Percentiles rank a stretch among this genome's conserved stretches.
Conservation (phyloP, 1,284 basidiomycete species). For the Prillingera fragicola region DNA sequence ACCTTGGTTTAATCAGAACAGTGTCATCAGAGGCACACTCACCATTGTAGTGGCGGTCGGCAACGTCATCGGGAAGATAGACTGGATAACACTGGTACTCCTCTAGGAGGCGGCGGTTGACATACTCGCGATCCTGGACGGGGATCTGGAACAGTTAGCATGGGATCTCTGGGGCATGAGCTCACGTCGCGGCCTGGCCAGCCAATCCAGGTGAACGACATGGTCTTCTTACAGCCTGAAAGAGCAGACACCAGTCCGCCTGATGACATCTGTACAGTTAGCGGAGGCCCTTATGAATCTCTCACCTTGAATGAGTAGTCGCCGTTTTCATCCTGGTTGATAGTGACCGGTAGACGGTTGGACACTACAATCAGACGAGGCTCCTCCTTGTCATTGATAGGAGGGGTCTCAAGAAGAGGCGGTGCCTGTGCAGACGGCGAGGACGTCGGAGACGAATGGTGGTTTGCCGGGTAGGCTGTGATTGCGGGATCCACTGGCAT, state of each 20-base stretch:
- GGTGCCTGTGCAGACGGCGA: too few species aligned
- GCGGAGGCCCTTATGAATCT: neutral
- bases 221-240: constrained; percentile 90
- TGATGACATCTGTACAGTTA: constrained; percentile 66
- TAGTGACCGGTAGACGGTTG: constrained; percentile 89
- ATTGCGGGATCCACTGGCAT: constrained; percentile 4
- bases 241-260: constrained; percentile 91
- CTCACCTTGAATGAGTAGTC: constrained; percentile 81
- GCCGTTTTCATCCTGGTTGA: constrained; percentile 76
- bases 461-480: constrained; percentile 12
- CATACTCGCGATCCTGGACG: constrained; percentile 71
- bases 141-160: constrained; percentile 60
- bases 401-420: too few species aligned
- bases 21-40: constrained; percentile 1
- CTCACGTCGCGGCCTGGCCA: constrained; percentile 57
- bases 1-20: constrained; percentile 20
- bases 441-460: constrained; percentile 14
- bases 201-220: constrained; percentile 93
- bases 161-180: neutral
- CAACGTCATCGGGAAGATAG: constrained; percentile 93
- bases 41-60: constrained; percentile 96
- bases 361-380: constrained; percentile 89
- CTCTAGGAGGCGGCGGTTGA: constrained; percentile 81
- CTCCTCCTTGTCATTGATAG: constrained; percentile 29
- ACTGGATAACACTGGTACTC: constrained; percentile 98